Percentiles rank a stretch among this genome's conserved stretches.
Conservation (phyloP, 1,284 basidiomycete genomes). For the Ceratobasidium sp. region DNA sequence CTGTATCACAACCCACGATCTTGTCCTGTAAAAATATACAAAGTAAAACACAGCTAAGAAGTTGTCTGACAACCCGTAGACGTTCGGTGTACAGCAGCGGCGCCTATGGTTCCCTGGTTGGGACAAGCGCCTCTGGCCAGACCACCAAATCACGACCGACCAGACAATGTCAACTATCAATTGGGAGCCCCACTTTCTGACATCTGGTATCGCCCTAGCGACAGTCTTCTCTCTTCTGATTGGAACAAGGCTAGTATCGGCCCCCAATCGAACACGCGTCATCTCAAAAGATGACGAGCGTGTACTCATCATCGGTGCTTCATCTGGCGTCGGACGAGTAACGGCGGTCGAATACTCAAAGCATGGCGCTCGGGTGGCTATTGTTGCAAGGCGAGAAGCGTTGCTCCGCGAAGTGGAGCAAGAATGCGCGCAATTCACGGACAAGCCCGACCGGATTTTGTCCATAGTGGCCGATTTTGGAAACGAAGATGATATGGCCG, state of each 20-base stretch:
- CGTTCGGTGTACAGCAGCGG: background rate
- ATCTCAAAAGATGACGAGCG: constrained; percentile 62
- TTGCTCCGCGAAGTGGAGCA: constrained; percentile 65
- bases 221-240: background rate
- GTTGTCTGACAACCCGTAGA: background rate
- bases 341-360: constrained; percentile 76
- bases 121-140: background rate
- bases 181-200: background rate
- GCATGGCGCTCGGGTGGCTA: constrained; percentile 76
- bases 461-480: constrained; percentile 70
- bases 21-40: background rate
- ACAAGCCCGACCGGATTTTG: constrained; percentile 46
- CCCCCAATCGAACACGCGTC: constrained; percentile 46
- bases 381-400: constrained; percentile 73
- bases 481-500: constrained; percentile 70
- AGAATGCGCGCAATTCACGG: constrained; percentile 59
- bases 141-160: background rate
- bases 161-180: constrained; percentile 6
- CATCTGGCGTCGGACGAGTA: constrained; percentile 80
- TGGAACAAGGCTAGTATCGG: background rate
- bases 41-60: background rate
- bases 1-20: background rate
- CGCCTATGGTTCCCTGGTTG: background rate
- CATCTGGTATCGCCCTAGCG: constrained; percentile 1
- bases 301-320: constrained; percentile 81